Evolutionary conservation across 2,329 filamentous ascomycete species (phyloP), one percentile per base, ranked within the genome.

Genomic region (Aspergillus novofumigatus): DNA sequence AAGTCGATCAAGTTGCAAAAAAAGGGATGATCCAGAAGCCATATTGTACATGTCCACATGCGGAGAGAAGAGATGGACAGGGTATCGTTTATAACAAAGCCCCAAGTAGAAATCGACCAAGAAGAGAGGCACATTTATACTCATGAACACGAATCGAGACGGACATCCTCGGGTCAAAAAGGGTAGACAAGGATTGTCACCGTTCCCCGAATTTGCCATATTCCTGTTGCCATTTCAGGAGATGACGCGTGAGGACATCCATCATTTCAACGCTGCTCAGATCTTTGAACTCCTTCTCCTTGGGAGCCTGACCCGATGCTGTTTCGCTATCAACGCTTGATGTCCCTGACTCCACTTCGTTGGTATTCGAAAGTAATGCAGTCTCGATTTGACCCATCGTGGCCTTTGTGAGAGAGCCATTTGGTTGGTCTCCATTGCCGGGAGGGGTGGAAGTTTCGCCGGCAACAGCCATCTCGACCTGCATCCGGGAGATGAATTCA

Each of bases 261-360:
- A 95, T 95, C 90, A 96, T 95, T 75, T 95, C 90, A 62, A 90
- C 80, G 64, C 88, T 92, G 56, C 80, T 89, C 62, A 96, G 78
- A 8, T 88, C 83, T 64, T 87, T 90, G 72, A 96, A 96, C 1
- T 87, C 83, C 65, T 68, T 72, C 57, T 77, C 74, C 49, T 73
- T 70, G 48, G 62, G 58, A 20, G 63, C 62, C 44, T 65, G 62
- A 20, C 59, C 62, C n/a, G 42, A 42, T 20, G 55, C 55, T 21
- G 57, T 47, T 49, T 70, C 67, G 42, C 64, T 65, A n/a, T 70
- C 68, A 6, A 63, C 66, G 28, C 61, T 67, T 14, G 62, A 57
- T 26, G 67, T 58, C 1, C 55, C 61, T 14, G 66, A 69, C 32
- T 69, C 68, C 52, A 65, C 67, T 3, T 67, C 68, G 25, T 64